Percentiles rank a stretch among this genome's conserved stretches.
Evolutionary conservation across 163 green algal species (phyloP).

Genomic region (Chloromonas sp.): DNA sequence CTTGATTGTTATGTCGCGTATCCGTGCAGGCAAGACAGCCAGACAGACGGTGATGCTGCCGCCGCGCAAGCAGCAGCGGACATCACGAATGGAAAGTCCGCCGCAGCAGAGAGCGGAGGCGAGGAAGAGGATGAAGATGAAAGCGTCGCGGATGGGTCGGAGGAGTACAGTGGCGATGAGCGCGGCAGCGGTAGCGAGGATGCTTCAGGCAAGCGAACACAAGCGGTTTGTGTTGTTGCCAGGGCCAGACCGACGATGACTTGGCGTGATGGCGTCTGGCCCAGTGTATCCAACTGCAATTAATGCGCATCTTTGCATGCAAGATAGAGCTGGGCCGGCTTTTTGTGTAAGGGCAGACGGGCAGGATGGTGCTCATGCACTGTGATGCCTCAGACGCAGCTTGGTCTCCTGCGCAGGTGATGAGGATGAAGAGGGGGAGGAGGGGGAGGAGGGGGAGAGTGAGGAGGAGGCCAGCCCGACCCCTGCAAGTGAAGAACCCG

Average conservation of each 20-base stretch:
- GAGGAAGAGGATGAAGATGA: neutral
- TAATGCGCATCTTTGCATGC: neutral
- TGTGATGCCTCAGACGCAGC: no score
- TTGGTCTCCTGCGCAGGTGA: no score
- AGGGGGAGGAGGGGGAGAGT: neutral
- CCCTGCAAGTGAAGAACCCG: neutral
- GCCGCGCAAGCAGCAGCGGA: neutral
- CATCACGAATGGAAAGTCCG: neutral
- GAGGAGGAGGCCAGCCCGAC: neutral
- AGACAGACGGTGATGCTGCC: no score
- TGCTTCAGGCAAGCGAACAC: neutral
- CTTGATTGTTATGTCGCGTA: no score
- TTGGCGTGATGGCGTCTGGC: no score
- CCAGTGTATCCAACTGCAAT: neutral
- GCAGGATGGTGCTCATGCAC: no score
- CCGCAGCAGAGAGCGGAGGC: neutral
- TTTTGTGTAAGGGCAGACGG: neutral
- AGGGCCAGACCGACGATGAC: no score
- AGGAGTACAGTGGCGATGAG: neutral
- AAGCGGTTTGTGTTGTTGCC: neutral
- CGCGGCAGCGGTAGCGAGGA: neutral
- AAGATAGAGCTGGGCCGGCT: neutral
- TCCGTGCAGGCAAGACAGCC: no score
- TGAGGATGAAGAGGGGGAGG: neutral
- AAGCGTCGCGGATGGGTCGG: neutral